Conservation (phyloP, 805 yeast genomes). For the Candida germanica region DNA sequence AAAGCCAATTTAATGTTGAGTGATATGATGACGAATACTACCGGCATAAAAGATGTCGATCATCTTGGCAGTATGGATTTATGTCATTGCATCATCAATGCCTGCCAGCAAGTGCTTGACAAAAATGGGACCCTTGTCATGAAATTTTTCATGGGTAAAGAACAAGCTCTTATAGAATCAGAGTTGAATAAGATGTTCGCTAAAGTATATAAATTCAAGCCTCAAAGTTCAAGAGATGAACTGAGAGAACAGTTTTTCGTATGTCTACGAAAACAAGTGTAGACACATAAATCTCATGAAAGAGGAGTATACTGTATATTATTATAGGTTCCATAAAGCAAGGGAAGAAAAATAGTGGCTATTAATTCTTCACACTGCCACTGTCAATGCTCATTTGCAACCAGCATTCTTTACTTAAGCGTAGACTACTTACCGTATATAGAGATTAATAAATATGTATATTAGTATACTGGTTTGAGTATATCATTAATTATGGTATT, state of each 20-base stretch:
- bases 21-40: conserved; percentile 89
- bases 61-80: conserved; percentile 85
- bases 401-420: too few relatives aligned
- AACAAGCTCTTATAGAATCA: conserved; percentile 62
- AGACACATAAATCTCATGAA: too few relatives aligned
- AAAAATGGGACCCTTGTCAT: conserved; percentile 74
- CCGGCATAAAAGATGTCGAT: conserved; percentile 78
- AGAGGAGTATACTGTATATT: too few relatives aligned
- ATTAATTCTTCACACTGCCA: too few relatives aligned
- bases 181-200: conserved; percentile 58
- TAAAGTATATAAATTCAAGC: conserved; percentile 69
- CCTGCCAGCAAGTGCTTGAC: conserved; percentile 67
- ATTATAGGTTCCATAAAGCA: too few relatives aligned
- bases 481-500: too few relatives aligned
- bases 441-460: too few relatives aligned
- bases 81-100: conserved; percentile 84
- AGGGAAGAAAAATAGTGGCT: too few relatives aligned
- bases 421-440: too few relatives aligned
- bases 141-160: conserved; percentile 82
- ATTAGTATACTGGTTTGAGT: too few relatives aligned
- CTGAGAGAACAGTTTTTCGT: conserved; percentile 83
- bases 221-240: conserved; percentile 73
- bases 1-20: conserved; percentile 52
- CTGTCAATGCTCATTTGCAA: too few relatives aligned
- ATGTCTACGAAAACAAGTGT: conserved; percentile 31